These are phyloP conservation scores for Chamaenerion angustifolium DNA, from an alignment of 345 rosid species.

Conservation along the genomic window DNA sequence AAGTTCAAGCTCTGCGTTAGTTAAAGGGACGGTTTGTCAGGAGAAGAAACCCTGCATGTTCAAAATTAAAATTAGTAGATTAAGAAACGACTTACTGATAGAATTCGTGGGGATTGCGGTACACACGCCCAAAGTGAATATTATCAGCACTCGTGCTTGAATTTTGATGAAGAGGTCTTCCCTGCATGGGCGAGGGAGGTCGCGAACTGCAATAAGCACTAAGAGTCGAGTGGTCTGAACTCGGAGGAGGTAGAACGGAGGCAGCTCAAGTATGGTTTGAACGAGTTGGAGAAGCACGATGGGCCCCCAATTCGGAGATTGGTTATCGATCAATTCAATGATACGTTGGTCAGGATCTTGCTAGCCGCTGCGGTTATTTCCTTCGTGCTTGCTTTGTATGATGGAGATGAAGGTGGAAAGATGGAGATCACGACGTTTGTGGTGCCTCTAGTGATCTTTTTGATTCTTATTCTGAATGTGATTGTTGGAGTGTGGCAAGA, in stretches of 20 bases:
- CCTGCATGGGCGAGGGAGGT: no score
- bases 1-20: no score
- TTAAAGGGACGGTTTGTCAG: no score
- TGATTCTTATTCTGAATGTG: background rate
- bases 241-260: background rate
- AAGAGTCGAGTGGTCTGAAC: no score
- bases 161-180: slow-evolving; percentile 8
- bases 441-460: background rate
- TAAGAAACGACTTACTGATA: slow-evolving; percentile 28
- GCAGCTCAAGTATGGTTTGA: background rate
- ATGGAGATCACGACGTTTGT: background rate
- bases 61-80: no score
- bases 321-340: background rate
- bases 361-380: background rate
- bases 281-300: slow-evolving; percentile 7
- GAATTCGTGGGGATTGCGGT: slow-evolving; percentile 47
- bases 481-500: background rate
- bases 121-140: slow-evolving; percentile 18
- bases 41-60: no score
- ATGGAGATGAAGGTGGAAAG: no score
- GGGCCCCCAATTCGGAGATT: background rate
- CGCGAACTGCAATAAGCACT: no score
- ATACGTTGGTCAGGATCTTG: no score
- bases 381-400: no score
- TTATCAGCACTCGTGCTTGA: slow-evolving; percentile 7